Base-by-base conservation (phyloP, 2,329 filamentous ascomycete species). In the Diaporthe batatas region DNA sequence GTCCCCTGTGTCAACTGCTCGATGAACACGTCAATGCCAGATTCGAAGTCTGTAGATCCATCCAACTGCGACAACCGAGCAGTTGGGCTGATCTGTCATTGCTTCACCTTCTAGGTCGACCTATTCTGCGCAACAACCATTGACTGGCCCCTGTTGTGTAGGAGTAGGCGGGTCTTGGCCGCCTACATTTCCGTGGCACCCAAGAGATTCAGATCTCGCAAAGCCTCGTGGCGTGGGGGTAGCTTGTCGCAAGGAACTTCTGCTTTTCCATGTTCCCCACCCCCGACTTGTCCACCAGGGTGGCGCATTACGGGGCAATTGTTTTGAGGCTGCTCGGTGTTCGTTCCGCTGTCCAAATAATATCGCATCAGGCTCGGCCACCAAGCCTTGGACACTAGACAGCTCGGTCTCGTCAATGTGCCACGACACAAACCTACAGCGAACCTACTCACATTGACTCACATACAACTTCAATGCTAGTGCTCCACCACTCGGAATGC, bases 181-280 rank as follows among this genome's bases (percentile, higher is more conserved):
- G 32, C 39, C 47, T 18, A 21, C 47, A 6, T 3, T 53, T 6
- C 62, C 47, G 32, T 67, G n/a, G 32, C 62, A 25, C 47, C 47
- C 62, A 67, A 67, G 62, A 67, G 44, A 67, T 67, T 21, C 62
- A 67, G 32, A 53, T 67, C 62, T 67, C 62, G 62, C 47, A 51
- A 53, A 51, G 49, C 32, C 32, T 53, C 62, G 36, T 6, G 32
- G 62, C 62, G 62, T 67, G 62, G 62, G 59, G 47, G 62, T 39
- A 29, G 4, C 18, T 21, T n/a, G 32, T 21, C 32, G 44, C 44
- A 51, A 21, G 44, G 44, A 29, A 16, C 51, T 39, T 34, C 32
- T 67, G 62, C 34, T 21, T 67, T 25, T 14, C 23, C 5, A 10
- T 14, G 18, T 8, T 7, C 32, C 32, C 16, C 12, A 32, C 12